Evolutionary conservation across 129 eudicot genomes (phyloP).

Genomic region (Silybum marianum): DNA sequence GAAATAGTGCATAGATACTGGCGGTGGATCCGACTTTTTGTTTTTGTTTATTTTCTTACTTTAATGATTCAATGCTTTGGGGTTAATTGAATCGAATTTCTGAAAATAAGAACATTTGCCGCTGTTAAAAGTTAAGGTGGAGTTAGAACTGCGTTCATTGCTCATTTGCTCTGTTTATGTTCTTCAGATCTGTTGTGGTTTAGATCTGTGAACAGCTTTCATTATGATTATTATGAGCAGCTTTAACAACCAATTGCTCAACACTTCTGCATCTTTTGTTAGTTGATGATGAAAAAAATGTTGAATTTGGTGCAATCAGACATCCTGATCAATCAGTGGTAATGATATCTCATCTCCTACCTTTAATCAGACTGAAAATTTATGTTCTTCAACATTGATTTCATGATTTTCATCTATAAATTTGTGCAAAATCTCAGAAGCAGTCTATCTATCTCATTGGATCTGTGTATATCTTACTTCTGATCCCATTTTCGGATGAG

Average conservation of each 20-base stretch:
- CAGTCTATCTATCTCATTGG: not conserved
- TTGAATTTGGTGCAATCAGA: not conserved
- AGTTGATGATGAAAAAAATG: not conserved
- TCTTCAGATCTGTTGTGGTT: slow-evolving; percentile 27
- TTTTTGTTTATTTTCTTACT: not conserved
- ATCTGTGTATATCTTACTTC: not conserved
- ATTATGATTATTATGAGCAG: not conserved
- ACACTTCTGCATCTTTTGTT: not conserved
- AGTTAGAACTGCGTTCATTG: slow-evolving; percentile 3
- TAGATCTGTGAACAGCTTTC: not conserved
- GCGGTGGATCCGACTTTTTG: slow-evolving; percentile 4
- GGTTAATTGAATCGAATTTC: slow-evolving; percentile 5
- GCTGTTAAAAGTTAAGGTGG: not conserved
- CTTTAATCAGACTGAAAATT: not conserved
- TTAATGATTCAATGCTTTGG: not conserved
- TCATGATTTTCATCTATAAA: not conserved
- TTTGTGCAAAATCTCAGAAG: not conserved
- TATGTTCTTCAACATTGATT: not conserved
- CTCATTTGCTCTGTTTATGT: slow-evolving; percentile 13
- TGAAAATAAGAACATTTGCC: not conserved
- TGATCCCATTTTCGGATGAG: not conserved
- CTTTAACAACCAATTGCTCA: not conserved
- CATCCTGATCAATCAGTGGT: not conserved
- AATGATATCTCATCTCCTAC: not conserved
- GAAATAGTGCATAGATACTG: not conserved